Evolutionary conservation across 495 filamentous ascomycete genomes (phyloP).

Genomic region (Penicillium dipodomyicola): DNA sequence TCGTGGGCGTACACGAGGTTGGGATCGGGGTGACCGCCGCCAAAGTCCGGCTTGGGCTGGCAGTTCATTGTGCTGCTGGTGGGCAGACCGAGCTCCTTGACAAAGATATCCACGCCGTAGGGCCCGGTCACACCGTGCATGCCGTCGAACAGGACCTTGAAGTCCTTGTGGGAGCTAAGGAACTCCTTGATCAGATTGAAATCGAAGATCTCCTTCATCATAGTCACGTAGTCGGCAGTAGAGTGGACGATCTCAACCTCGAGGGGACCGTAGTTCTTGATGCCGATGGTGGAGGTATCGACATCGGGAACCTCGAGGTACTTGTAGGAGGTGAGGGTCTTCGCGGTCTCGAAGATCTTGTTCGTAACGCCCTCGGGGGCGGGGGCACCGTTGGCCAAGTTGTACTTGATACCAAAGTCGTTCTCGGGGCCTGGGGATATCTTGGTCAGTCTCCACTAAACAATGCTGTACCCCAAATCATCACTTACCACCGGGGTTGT

Average conservation of each 20-base stretch:
- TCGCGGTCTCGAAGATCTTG: slow-evolving; percentile 91
- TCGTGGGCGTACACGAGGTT: slow-evolving; percentile 98
- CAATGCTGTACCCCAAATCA: not conserved
- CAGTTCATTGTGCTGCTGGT: slow-evolving; percentile 87
- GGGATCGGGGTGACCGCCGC: slow-evolving; percentile 94
- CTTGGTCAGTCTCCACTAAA: not conserved
- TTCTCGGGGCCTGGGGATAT: slow-evolving; percentile 68
- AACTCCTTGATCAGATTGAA: slow-evolving; percentile 93
- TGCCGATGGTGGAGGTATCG: slow-evolving; percentile 80
- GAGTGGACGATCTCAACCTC: slow-evolving; percentile 96
- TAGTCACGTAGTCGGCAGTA: slow-evolving; percentile 83
- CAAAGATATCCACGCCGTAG: slow-evolving; percentile 92
- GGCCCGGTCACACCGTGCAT: slow-evolving; percentile 93
- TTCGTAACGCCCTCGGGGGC: slow-evolving; percentile 95
- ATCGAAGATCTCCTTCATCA: slow-evolving; percentile 98
- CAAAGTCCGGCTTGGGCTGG: slow-evolving; percentile 87
- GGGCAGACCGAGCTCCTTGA: slow-evolving; percentile 81
- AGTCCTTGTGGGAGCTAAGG: slow-evolving; percentile 77
- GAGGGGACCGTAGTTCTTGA: slow-evolving; percentile 74
- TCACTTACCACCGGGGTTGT: slow-evolving; percentile 91
- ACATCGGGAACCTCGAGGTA: slow-evolving; percentile 81
- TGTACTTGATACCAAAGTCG: slow-evolving; percentile 99
- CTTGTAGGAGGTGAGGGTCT: slow-evolving; percentile 87
- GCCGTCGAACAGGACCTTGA: slow-evolving; percentile 95
- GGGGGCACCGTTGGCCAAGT: slow-evolving; percentile 90